Conservation (phyloP, 257 asterid genomes). For the Petunia axillaris region DNA sequence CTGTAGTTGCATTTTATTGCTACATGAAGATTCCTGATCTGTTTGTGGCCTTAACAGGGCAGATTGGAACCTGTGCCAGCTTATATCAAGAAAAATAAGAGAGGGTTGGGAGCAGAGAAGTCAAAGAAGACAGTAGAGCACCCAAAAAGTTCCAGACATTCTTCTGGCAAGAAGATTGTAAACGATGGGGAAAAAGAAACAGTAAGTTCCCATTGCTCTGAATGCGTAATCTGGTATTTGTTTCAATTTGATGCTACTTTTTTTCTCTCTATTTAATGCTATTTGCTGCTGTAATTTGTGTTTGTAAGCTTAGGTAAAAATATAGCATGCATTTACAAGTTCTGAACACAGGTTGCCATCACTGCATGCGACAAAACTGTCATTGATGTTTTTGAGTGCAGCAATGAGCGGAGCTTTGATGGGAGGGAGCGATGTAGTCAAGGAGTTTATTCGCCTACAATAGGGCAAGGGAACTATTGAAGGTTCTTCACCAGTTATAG, state of each 20-base stretch:
- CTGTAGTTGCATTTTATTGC: background rate
- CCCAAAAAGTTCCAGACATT: conserved; percentile 22
- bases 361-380: background rate
- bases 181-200: conserved; percentile 37
- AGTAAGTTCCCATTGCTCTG: conserved; percentile 41
- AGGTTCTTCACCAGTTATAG: background rate
- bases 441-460: conserved; percentile 3
- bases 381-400: background rate
- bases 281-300: background rate
- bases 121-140: conserved; percentile 44
- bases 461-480: background rate
- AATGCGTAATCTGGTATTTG: background rate
- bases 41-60: conserved; percentile 57
- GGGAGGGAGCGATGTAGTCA: conserved; percentile 6
- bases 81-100: conserved; percentile 66
- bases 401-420: background rate
- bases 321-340: background rate
- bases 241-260: conserved; percentile 14
- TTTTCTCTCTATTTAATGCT: background rate
- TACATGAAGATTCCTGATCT: background rate
- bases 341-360: background rate
- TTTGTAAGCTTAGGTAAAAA: background rate
- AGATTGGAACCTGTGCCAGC: conserved; percentile 85
- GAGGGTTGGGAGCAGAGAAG: conserved; percentile 89
- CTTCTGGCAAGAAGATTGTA: background rate